A percentile compares a stretch with the other conserved stretches of the same genome.
These are phyloP conservation scores for Chenopodium quinoa DNA, from an alignment of 148 eudicot genomes.

Conservation along the genomic window DNA sequence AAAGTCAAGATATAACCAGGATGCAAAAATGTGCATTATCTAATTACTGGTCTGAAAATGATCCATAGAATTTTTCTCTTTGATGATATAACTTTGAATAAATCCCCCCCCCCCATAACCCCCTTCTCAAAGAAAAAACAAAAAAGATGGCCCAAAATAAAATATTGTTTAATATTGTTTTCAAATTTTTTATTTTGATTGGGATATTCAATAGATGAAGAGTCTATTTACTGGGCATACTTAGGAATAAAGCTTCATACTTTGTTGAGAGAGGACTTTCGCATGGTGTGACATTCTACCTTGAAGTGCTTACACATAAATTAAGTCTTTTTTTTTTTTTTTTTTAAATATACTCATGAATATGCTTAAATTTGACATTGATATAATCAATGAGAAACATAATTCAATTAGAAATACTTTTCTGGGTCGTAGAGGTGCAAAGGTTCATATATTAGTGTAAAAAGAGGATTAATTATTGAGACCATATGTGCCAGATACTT, in stretches of 20 bases:
- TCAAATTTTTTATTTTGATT: too few species aligned
- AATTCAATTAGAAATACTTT: background rate
- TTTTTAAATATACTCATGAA: background rate
- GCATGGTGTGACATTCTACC: constrained; percentile 20
- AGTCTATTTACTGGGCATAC: too few species aligned
- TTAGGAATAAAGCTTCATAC: constrained; percentile 17
- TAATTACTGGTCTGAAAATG: background rate
- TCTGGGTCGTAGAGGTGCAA: background rate
- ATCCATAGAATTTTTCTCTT: background rate
- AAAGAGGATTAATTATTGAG: background rate
- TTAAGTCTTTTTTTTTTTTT: background rate
- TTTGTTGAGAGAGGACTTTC: constrained; percentile 22
- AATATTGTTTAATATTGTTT: too few species aligned
- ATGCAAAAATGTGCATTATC: background rate
- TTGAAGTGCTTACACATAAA: background rate
- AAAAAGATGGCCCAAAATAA: background rate
- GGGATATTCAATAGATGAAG: too few species aligned
- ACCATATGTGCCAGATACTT: background rate
- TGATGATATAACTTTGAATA: background rate
- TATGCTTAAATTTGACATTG: background rate
- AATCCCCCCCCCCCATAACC: background rate
- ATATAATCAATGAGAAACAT: background rate
- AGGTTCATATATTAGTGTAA: background rate
- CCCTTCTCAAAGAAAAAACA: background rate
- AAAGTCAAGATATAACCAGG: background rate